These are phyloP conservation scores for Debaryomycetaceae sp. DNA, from an alignment of 1,139 yeast species.

Conservation along the genomic window DNA sequence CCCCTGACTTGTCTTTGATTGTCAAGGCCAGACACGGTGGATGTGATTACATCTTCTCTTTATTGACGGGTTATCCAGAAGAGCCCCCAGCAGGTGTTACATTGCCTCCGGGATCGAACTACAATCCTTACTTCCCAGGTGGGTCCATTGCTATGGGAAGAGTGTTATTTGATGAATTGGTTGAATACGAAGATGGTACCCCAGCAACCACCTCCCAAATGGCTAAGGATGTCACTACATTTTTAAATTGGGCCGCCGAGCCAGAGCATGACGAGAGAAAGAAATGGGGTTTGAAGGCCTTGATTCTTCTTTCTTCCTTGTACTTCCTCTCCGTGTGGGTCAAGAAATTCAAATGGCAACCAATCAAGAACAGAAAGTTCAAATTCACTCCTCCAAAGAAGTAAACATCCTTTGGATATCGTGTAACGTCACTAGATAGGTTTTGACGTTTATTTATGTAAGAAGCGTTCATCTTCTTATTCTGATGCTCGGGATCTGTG, in stretches of 20 bases:
- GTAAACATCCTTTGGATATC: constrained; percentile 5
- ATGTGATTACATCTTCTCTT: constrained; percentile 88
- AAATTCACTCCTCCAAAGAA: constrained; percentile 86
- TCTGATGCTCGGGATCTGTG: background rate
- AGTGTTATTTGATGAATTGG: constrained; percentile 93
- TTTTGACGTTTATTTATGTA: background rate
- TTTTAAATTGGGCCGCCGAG: constrained; percentile 98
- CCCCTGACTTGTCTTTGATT: constrained; percentile 95
- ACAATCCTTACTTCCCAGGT: constrained; percentile 99
- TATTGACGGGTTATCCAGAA: constrained; percentile 98
- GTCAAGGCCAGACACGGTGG: constrained; percentile 99
- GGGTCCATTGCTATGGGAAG: constrained; percentile 99
- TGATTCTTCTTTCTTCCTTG: constrained; percentile 73
- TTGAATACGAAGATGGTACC: constrained; percentile 98
- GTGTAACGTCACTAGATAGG: background rate
- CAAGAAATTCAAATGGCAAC: constrained; percentile 98
- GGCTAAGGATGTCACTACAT: constrained; percentile 97
- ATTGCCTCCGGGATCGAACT: constrained; percentile 90
- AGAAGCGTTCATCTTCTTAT: background rate
- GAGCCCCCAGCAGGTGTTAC: constrained; percentile 97
- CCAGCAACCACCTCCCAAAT: constrained; percentile 98
- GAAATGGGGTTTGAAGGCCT: constrained; percentile 92
- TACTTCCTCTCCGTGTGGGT: constrained; percentile 86
- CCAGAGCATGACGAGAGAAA: constrained; percentile 99
- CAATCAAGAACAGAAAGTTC: constrained; percentile 92